These are phyloP conservation scores for Phytophthora podocarpi DNA, from an alignment of 352 stramenopile species.

Conservation along the genomic window DNA sequence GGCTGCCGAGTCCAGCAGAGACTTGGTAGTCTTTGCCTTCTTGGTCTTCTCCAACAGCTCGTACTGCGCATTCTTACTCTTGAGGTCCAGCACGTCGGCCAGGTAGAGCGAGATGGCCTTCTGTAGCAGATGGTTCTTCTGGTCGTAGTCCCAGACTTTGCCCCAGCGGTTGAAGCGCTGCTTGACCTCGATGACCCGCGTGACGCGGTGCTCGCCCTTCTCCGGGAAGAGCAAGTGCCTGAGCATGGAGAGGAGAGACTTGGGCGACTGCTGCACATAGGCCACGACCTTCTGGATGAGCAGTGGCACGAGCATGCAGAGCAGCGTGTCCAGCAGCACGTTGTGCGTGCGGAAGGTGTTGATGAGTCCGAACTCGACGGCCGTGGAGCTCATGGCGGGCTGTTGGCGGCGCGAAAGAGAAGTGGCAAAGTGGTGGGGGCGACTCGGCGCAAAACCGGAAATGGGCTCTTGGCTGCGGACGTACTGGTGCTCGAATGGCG, in stretches of 20 bases:
- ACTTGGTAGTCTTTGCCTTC: constrained; percentile 13
- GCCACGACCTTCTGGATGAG: constrained; percentile 48
- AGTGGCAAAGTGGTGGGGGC: not conserved
- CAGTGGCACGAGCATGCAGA: constrained; percentile 63
- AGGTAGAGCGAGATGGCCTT: constrained; percentile 60
- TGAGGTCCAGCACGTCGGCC: constrained; percentile 44
- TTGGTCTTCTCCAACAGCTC: constrained; percentile 51
- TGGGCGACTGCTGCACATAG: constrained; percentile 31
- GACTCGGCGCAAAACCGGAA: constrained; percentile 21
- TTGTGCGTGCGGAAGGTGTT: constrained; percentile 60
- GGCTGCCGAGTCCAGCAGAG: constrained; percentile 4
- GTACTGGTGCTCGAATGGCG: too few relatives aligned
- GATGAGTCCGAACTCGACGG: constrained; percentile 54
- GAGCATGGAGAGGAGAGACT: constrained; percentile 23
- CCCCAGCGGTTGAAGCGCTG: constrained; percentile 45
- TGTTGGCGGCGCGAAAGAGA: not conserved
- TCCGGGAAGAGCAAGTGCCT: constrained; percentile 15
- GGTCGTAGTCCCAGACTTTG: constrained; percentile 45
- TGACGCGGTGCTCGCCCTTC: constrained; percentile 28
- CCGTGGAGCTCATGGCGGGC: constrained; percentile 43
- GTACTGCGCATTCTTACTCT: constrained; percentile 47
- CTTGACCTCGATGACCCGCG: constrained; percentile 43
- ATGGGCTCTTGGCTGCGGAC: constrained; percentile 1
- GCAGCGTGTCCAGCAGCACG: constrained; percentile 54
- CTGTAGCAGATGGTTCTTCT: constrained; percentile 58